Conservation (phyloP, 176 grass and related monocot genomes). For the Aegilops umbellulata region DNA sequence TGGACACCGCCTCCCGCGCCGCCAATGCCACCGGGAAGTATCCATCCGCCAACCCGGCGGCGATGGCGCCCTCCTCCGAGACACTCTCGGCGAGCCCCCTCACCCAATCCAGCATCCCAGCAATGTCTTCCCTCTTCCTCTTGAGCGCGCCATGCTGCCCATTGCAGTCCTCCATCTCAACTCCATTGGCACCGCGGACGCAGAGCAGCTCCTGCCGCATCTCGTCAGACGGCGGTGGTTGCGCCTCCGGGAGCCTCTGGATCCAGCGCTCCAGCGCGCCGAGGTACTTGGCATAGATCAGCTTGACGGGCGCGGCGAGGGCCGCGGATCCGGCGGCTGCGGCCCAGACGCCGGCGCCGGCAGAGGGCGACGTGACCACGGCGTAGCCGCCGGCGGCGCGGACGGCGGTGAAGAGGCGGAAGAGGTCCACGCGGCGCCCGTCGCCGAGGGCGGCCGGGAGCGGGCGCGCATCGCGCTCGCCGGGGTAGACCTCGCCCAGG, state of each 20-base stretch:
- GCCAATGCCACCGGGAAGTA: constrained; percentile 21
- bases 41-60: not conserved
- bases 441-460: constrained; percentile 33
- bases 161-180: constrained; percentile 2
- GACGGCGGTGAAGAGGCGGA: constrained; percentile 49
- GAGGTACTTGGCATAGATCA: constrained; percentile 60
- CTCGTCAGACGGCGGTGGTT: constrained; percentile 9
- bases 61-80: not conserved
- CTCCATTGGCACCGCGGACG: constrained; percentile 1
- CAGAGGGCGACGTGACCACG: not conserved
- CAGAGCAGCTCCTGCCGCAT: constrained; percentile 14
- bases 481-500: constrained; percentile 41
- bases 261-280: constrained; percentile 50
- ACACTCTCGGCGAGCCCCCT: constrained; percentile 32
- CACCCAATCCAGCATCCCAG: constrained; percentile 51
- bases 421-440: constrained; percentile 40
- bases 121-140: constrained; percentile 47
- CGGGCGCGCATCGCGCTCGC: constrained; percentile 34
- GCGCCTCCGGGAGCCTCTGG: constrained; percentile 26
- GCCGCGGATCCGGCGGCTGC: constrained; percentile 31
- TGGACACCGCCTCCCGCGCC: constrained; percentile 9
- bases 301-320: constrained; percentile 39
- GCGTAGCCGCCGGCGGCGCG: constrained; percentile 41
- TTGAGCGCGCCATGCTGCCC: constrained; percentile 20
- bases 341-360: constrained; percentile 25